These are phyloP conservation scores for Anthracocystis walkeri DNA, from an alignment of 1,284 basidiomycete genomes.

Conservation along the genomic window DNA sequence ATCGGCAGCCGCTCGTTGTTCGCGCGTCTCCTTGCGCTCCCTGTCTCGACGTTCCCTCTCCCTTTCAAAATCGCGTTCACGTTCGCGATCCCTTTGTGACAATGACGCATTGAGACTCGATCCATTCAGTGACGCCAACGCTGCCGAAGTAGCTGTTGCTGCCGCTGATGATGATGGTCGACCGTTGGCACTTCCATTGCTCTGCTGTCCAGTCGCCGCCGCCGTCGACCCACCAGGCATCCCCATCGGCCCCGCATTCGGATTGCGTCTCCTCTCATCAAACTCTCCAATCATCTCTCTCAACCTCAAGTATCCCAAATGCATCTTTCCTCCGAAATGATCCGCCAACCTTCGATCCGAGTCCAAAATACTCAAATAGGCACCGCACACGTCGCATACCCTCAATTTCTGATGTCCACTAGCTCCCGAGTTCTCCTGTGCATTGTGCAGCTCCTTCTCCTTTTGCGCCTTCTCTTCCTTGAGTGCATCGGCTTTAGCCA, in stretches of 20 bases:
- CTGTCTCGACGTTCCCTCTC: constrained; percentile 48
- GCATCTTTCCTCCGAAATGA: constrained; percentile 99
- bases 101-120: constrained; percentile 7
- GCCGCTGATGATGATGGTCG: constrained; percentile 5
- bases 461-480: constrained; percentile 96
- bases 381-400: constrained; percentile 99
- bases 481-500: constrained; percentile 95
- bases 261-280: constrained; percentile 48
- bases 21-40: constrained; percentile 48
- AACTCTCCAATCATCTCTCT: constrained; percentile 89
- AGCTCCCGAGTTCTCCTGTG: constrained; percentile 97
- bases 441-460: constrained; percentile 93
- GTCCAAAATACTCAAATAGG: constrained; percentile 96
- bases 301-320: constrained; percentile 96
- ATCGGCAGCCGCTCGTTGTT: constrained; percentile 31
- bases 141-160: not conserved
- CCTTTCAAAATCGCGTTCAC: constrained; percentile 48
- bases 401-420: constrained; percentile 98
- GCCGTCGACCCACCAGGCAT: constrained; percentile 19
- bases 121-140: constrained; percentile 12
- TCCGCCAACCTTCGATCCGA: constrained; percentile 98
- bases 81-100: constrained; percentile 42
- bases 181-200: constrained; percentile 21
- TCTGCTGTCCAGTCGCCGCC: constrained; percentile 10
- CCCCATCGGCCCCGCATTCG: constrained; percentile 43